Evolutionary conservation across 2,329 filamentous ascomycete genomes (phyloP).

Genomic region (Dactylellina drechsleri): DNA sequence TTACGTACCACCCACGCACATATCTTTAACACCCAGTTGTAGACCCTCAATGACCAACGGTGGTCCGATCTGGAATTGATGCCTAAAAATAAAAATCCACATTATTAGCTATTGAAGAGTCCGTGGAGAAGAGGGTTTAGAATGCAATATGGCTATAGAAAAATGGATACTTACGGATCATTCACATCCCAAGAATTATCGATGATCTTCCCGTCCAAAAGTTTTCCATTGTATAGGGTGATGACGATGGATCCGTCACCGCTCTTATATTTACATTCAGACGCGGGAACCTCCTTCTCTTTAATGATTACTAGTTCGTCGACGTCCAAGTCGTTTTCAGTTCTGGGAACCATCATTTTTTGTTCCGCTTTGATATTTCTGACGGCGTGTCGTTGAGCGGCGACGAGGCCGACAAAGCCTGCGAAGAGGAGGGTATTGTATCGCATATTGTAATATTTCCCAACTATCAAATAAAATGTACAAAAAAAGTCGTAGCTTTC

Average conservation of each 20-base stretch:
- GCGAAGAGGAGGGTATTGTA: conserved; percentile 24
- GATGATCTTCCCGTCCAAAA: conserved; percentile 33
- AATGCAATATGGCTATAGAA: neutral
- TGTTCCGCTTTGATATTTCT: neutral
- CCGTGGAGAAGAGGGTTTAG: neutral
- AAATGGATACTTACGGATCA: conserved; percentile 31
- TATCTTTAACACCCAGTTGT: conserved; percentile 29
- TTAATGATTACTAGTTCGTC: conserved; percentile 32
- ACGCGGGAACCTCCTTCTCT: conserved; percentile 9
- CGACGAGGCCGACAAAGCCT: conserved; percentile 16
- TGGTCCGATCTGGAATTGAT: conserved; percentile 46
- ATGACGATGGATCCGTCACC: conserved; percentile 29
- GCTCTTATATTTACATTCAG: conserved; percentile 18
- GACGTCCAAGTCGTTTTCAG: conserved; percentile 21
- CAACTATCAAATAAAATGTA: too few species aligned
- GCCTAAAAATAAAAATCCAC: conserved; percentile 14
- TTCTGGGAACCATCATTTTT: neutral
- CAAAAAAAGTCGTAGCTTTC: too few species aligned
- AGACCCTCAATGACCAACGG: conserved; percentile 36
- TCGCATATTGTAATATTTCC: conserved; percentile 22
- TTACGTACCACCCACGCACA: conserved; percentile 50
- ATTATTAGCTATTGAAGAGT: neutral
- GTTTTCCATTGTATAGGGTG: conserved; percentile 31
- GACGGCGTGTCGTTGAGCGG: conserved; percentile 21
- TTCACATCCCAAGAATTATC: conserved; percentile 32